Conservation (phyloP, 768 basidiomycete species). For the Mycena kentingensis region DNA sequence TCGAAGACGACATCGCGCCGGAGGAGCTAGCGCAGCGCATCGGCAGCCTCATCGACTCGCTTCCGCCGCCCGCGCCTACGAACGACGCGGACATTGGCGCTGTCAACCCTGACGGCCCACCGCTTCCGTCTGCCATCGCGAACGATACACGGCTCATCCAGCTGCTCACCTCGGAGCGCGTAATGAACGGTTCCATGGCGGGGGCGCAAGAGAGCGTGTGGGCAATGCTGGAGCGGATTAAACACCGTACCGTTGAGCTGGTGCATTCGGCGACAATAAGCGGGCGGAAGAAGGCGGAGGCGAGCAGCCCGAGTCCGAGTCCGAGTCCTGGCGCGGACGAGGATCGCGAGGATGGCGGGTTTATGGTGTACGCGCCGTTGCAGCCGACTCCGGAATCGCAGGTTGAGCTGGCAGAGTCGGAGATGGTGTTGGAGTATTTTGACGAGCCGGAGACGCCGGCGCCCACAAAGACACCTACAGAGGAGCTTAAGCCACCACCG, state of each 20-base stretch:
- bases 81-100: slow-evolving; percentile 16
- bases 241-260: slow-evolving; percentile 15
- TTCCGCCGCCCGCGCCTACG: slow-evolving; percentile 18
- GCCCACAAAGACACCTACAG: slow-evolving; percentile 12
- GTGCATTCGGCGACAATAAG: slow-evolving; percentile 20
- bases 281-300: slow-evolving; percentile 17
- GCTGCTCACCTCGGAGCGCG: slow-evolving; percentile 56
- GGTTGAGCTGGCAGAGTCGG: slow-evolving; percentile 69
- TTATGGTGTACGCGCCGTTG: slow-evolving; percentile 80
- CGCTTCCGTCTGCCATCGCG: slow-evolving; percentile 18
- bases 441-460: slow-evolving; percentile 32
- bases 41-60: slow-evolving; percentile 28
- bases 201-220: slow-evolving; percentile 52
- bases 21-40: slow-evolving; percentile 14
- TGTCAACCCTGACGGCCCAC: slow-evolving; percentile 36
- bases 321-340: no score
- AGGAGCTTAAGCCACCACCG: slow-evolving; percentile 19
- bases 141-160: slow-evolving; percentile 49
- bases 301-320: no score
- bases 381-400: slow-evolving; percentile 62
- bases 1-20: slow-evolving; percentile 15
- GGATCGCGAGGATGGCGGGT: slow-evolving; percentile 51
- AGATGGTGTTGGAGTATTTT: slow-evolving; percentile 49
- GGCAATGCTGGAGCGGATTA: slow-evolving; percentile 56
- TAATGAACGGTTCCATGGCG: slow-evolving; percentile 60